Percentiles rank a stretch among this genome's conserved stretches.
These are phyloP conservation scores for Paramecium sexaurelia DNA, from an alignment of 73 alveolate genomes.

Conservation along the genomic window DNA sequence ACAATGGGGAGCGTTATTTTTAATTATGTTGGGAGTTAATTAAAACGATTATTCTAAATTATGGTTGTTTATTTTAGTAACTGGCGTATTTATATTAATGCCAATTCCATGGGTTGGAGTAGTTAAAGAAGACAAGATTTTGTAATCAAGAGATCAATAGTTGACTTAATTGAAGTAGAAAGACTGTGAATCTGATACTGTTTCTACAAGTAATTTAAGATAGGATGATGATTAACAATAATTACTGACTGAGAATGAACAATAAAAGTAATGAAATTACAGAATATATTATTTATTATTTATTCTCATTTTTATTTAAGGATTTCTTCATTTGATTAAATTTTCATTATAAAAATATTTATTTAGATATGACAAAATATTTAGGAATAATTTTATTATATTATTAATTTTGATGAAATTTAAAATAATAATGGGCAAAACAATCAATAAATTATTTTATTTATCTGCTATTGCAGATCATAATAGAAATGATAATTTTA, in stretches of 20 bases:
- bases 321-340: too few relatives aligned
- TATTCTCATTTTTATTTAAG: not conserved
- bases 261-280: not conserved
- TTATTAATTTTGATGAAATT: not conserved
- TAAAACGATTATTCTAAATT: constrained; percentile 71
- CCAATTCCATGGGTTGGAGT: constrained; percentile 56
- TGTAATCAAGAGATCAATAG: constrained; percentile 1
- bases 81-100: constrained; percentile 30
- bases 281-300: not conserved
- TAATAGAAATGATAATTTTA: not conserved
- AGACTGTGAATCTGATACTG: not conserved
- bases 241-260: not conserved
- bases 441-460: not conserved
- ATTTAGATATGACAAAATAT: too few relatives aligned
- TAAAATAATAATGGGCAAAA: not conserved
- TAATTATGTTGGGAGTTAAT: constrained; percentile 76
- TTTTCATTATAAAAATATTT: too few relatives aligned
- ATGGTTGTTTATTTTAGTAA: constrained; percentile 71
- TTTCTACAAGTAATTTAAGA: not conserved
- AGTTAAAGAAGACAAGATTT: not conserved
- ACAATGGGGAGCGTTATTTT: constrained; percentile 78
- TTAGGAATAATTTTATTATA: too few relatives aligned
- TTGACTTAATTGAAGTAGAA: not conserved
- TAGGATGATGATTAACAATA: not conserved
- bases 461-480: not conserved